A percentile compares a stretch with the other conserved stretches of the same genome.
These are phyloP conservation scores for Clonostachys rhizophaga DNA, from an alignment of 2,329 filamentous ascomycete genomes.

Conservation along the genomic window DNA sequence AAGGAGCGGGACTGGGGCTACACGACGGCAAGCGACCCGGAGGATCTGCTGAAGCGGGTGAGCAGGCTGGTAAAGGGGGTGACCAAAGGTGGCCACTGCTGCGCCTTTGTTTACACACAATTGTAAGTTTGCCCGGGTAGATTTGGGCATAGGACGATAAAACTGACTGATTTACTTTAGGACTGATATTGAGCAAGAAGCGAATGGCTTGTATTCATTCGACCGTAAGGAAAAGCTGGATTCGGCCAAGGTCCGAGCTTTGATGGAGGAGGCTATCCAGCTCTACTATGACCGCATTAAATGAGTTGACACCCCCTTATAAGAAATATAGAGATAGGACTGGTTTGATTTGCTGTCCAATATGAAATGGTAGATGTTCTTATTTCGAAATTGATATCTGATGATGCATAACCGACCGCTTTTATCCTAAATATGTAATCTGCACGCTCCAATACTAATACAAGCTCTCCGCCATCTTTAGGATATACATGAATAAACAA, in stretches of 20 bases:
- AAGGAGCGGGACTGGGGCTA: slow-evolving; percentile 59
- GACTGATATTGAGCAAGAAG: slow-evolving; percentile 62
- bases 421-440: no score
- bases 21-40: slow-evolving; percentile 56
- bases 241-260: slow-evolving; percentile 46
- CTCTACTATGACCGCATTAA: slow-evolving; percentile 33
- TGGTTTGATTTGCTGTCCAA: no score
- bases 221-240: slow-evolving; percentile 58
- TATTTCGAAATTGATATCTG: no score
- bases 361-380: no score
- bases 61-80: slow-evolving; percentile 55
- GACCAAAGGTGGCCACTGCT: slow-evolving; percentile 49
- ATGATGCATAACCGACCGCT: no score
- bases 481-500: no score
- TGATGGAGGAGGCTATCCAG: slow-evolving; percentile 48
- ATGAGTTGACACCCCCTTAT: background rate
- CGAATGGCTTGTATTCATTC: slow-evolving; percentile 62
- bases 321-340: no score
- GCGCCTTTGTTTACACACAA: slow-evolving; percentile 64
- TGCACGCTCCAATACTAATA: no score
- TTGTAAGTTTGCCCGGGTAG: slow-evolving; percentile 32
- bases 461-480: no score
- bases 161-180: slow-evolving; percentile 15
- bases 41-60: slow-evolving; percentile 54
- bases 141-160: background rate